A percentile compares a stretch with the other conserved stretches of the same genome.
Evolutionary conservation across 2,329 filamentous ascomycete genomes (phyloP).

Genomic region (Waltergamsia citrina): DNA sequence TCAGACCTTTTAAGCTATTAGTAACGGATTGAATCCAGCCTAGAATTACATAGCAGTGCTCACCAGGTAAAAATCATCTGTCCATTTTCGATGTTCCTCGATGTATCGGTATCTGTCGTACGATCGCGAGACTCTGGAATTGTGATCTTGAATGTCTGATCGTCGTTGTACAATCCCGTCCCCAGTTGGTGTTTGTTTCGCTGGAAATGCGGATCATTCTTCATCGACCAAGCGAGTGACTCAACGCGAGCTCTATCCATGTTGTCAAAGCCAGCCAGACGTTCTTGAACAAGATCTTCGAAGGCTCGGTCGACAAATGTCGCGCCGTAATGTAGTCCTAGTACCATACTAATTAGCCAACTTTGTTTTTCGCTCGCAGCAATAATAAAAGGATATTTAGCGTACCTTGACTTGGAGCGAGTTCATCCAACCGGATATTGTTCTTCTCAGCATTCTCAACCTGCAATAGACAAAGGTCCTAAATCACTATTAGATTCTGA

Average conservation of each 20-base stretch:
- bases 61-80: constrained; percentile 1
- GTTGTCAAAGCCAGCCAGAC: background rate
- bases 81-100: background rate
- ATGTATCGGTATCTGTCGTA: background rate
- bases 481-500: background rate
- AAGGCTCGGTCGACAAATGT: constrained; percentile 1
- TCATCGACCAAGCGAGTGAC: background rate
- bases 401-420: constrained; percentile 1
- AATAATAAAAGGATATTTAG: background rate
- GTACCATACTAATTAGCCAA: background rate
- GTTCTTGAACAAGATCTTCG: background rate
- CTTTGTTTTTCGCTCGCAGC: too few relatives aligned
- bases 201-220: background rate
- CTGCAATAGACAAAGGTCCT: constrained; percentile 1
- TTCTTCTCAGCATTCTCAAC: background rate
- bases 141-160: background rate
- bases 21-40: too few relatives aligned
- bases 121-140: background rate
- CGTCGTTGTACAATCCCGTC: background rate
- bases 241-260: background rate
- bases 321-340: background rate
- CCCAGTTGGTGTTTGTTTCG: background rate
- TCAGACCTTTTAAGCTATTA: too few relatives aligned
- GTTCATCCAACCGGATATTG: background rate
- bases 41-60: too few relatives aligned